Evolutionary conservation across 805 yeast species (phyloP).

Genomic region (Starmerella kuoi): DNA sequence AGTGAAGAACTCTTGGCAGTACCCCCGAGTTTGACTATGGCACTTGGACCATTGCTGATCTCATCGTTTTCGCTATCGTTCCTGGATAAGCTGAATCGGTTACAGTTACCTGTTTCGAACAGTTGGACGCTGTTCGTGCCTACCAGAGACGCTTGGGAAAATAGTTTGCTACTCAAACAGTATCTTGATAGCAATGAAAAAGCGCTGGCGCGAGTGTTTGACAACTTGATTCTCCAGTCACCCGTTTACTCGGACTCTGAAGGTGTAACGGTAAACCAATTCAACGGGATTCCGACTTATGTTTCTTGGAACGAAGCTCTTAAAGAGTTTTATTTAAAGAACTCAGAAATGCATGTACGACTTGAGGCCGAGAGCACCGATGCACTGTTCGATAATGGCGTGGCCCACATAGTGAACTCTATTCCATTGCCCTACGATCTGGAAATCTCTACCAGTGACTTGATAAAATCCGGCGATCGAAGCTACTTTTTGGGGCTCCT

Average conservation of each 20-base stretch:
- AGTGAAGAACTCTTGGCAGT: conserved; percentile 47
- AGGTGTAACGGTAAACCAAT: conserved; percentile 25
- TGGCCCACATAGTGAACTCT: conserved; percentile 54
- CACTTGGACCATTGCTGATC: conserved; percentile 50
- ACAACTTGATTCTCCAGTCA: conserved; percentile 48
- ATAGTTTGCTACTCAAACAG: conserved; percentile 45
- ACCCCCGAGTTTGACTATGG: conserved; percentile 52
- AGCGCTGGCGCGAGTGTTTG: conserved; percentile 41
- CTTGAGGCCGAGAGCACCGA: conserved; percentile 35
- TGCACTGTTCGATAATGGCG: conserved; percentile 71
- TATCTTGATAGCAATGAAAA: conserved; percentile 44
- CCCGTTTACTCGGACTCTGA: conserved; percentile 53
- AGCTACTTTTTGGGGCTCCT: conserved; percentile 38
- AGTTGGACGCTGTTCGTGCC: conserved; percentile 77
- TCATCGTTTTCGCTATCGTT: conserved; percentile 56
- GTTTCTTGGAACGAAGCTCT: conserved; percentile 7
- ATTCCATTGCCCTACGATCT: conserved; percentile 48
- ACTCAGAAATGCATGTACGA: background rate
- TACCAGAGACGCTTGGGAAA: conserved; percentile 59
- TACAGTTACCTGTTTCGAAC: conserved; percentile 39
- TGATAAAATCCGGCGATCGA: conserved; percentile 45
- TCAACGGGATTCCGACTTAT: conserved; percentile 18
- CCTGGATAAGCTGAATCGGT: conserved; percentile 40
- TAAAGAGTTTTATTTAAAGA: conserved; percentile 1
- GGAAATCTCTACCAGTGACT: conserved; percentile 41